Base-by-base conservation (phyloP, 805 yeast genomes). In the Saccharomyces kudriavzevii region DNA sequence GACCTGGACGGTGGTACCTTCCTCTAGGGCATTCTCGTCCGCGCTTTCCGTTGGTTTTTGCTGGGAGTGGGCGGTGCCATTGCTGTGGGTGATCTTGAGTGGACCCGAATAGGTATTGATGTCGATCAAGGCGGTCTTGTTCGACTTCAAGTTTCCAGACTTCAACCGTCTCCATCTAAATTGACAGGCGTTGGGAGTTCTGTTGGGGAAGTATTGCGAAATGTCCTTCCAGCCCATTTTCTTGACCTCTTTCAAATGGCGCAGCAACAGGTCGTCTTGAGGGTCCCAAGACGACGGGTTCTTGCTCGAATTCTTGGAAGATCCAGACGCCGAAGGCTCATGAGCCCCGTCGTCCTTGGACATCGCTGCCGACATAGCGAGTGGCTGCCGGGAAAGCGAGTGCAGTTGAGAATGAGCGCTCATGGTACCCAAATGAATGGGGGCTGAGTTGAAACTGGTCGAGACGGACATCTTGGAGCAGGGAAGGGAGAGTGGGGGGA, bases 181-280 rank as follows among this genome's bases (percentile, higher is more conserved):
- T 70, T 87, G 95, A 62, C 96, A 87, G 2, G 95, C 95, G 65
- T 87, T 89, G 40, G 95, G 90, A 2, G 96, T 89, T 65, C 96
- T 74, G 66, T 85, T 85, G 46, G 81, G 77, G 68, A 89, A 89
- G 63, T 85, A 87, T 31, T 83, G 77, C 1, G 94, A 84, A 50
- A 89, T 88, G 59, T 89, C 96, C 68, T 89, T 83, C 96, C 96
- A 89, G 1, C 96, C 96, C 60, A 88, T 76, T 66, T 86, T 87
- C 66, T 84, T 87, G 56, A 83, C 82, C 67, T 89, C 96, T 69
- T 89, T 89, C 63, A 89, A 75, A 61, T 85, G 87, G 51, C 94
- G 77, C 50, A 87, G 70, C 27, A 87, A 65, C 52, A 81, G 71
- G 63, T 87, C 95, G 63, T 87, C 95, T 59, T 82, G 81, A 1